Evolutionary conservation across 2,329 filamentous ascomycete species (phyloP).

Genomic region (Fusarium annulatum): DNA sequence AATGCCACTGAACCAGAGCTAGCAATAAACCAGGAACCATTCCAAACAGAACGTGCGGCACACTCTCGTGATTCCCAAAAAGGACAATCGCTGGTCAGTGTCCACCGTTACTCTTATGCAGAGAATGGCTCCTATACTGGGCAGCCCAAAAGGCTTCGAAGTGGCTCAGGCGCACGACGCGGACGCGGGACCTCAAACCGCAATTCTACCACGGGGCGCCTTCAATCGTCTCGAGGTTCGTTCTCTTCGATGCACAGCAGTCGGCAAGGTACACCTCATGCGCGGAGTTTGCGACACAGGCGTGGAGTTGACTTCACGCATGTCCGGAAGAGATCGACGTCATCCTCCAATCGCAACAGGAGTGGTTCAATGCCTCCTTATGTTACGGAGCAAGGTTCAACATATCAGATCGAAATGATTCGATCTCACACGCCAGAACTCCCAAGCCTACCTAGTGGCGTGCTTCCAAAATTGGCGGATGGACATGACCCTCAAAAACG

Average conservation of each 20-base stretch:
- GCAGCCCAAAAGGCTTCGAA: conserved; percentile 50
- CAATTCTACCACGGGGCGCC: conserved; percentile 45
- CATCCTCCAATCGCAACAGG: conserved; percentile 42
- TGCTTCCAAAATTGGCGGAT: conserved; percentile 42
- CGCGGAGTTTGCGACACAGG: conserved; percentile 59
- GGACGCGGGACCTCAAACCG: conserved; percentile 46
- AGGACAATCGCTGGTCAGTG: conserved; percentile 73
- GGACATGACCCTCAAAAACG: conserved; percentile 16
- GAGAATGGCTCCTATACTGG: conserved; percentile 38
- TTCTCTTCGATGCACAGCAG: conserved; percentile 63
- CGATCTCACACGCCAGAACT: conserved; percentile 48
- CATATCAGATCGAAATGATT: conserved; percentile 35
- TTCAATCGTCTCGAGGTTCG: conserved; percentile 55
- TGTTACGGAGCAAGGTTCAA: conserved; percentile 32
- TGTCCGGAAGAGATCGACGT: conserved; percentile 55
- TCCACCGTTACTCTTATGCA: conserved; percentile 66
- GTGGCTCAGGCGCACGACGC: conserved; percentile 50
- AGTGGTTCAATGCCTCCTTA: conserved; percentile 34
- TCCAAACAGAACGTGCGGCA: conserved; percentile 71
- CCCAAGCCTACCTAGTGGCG: conserved; percentile 39
- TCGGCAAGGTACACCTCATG: conserved; percentile 55
- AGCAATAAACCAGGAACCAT: conserved; percentile 82
- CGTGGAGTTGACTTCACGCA: conserved; percentile 67
- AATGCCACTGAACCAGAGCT: conserved; percentile 61
- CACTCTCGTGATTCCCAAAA: conserved; percentile 58